Conservation (phyloP, 2,329 filamentous ascomycete species). For the Paecilomyces sp. region DNA sequence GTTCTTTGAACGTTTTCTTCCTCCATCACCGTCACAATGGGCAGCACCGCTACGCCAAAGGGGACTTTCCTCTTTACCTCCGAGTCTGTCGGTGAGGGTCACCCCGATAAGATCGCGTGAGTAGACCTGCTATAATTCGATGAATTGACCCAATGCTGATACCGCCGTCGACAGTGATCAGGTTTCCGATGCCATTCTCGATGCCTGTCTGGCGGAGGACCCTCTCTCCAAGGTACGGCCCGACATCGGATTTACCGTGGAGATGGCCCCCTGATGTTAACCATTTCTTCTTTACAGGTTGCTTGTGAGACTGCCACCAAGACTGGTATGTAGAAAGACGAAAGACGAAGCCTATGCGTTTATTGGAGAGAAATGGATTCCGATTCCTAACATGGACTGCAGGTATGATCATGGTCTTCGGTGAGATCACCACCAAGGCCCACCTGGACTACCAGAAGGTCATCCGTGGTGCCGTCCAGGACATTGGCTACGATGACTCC, state of each 20-base stretch:
- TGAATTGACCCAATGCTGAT: conserved; percentile 9
- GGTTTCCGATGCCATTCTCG: conserved; percentile 96
- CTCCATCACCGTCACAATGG: conserved; percentile 46
- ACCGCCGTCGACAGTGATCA: conserved; percentile 57
- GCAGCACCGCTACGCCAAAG: conserved; percentile 42
- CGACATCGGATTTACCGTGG: neutral
- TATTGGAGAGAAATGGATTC: conserved; percentile 7
- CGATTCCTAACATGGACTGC: conserved; percentile 5
- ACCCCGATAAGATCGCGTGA: conserved; percentile 90
- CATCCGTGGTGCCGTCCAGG: conserved; percentile 90
- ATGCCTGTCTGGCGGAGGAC: conserved; percentile 91
- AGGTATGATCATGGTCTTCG: conserved; percentile 94
- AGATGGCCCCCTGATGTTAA: conserved; percentile 8
- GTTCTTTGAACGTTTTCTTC: neutral
- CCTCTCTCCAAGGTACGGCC: conserved; percentile 76
- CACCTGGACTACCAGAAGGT: conserved; percentile 96
- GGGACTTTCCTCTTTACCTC: conserved; percentile 84
- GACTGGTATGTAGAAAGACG: conserved; percentile 59
- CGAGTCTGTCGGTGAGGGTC: conserved; percentile 82
- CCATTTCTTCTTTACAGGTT: conserved; percentile 40
- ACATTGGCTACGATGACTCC: conserved; percentile 97
- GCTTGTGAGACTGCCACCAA: conserved; percentile 99
- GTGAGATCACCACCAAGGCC: conserved; percentile 97
- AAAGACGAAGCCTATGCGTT: conserved; percentile 2
- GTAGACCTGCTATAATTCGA: conserved; percentile 17